Percentiles rank a stretch among this genome's conserved stretches.
These are phyloP conservation scores for Nepenthes gracilis DNA, from an alignment of 148 eudicot genomes.

Conservation along the genomic window DNA sequence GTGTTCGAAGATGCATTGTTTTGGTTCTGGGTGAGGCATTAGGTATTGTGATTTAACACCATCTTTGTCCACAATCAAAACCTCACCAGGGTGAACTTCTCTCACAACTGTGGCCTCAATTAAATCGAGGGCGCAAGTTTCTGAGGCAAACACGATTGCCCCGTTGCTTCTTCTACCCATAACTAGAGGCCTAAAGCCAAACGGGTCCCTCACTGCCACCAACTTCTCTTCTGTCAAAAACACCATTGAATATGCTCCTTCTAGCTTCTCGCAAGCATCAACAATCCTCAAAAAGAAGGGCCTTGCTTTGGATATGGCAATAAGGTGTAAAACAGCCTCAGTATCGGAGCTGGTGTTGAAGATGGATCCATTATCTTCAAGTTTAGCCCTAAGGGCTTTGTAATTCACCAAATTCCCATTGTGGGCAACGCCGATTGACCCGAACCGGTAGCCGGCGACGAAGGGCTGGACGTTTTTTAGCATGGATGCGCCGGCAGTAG, in stretches of 20 bases:
- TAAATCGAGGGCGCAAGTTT: conserved; percentile 56
- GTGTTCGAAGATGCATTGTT: conserved; percentile 52
- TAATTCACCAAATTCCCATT: conserved; percentile 52
- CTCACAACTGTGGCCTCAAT: conserved; percentile 49
- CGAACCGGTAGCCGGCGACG: conserved; percentile 39
- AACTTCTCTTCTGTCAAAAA: conserved; percentile 41
- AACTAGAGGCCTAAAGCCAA: conserved; percentile 49
- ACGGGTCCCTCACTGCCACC: conserved; percentile 54
- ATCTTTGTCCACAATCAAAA: conserved; percentile 43
- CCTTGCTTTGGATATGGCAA: conserved; percentile 29
- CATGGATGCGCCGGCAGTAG: conserved; percentile 37
- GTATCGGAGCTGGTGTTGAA: conserved; percentile 45
- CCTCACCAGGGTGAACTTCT: conserved; percentile 52
- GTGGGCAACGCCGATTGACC: conserved; percentile 48
- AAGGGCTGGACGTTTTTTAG: conserved; percentile 53
- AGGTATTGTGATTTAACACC: conserved; percentile 34
- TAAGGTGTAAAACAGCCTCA: conserved; percentile 40
- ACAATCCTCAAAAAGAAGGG: conserved; percentile 24
- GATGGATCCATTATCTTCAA: conserved; percentile 35
- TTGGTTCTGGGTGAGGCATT: conserved; percentile 36
- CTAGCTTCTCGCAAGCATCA: conserved; percentile 22
- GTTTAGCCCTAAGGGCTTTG: conserved; percentile 18
- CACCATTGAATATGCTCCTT: conserved; percentile 59
- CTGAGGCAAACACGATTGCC: conserved; percentile 47
- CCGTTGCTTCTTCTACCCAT: conserved; percentile 60